Evolutionary conservation across 1,284 basidiomycete genomes (phyloP).

Genomic region (Phlebopus sp.): DNA sequence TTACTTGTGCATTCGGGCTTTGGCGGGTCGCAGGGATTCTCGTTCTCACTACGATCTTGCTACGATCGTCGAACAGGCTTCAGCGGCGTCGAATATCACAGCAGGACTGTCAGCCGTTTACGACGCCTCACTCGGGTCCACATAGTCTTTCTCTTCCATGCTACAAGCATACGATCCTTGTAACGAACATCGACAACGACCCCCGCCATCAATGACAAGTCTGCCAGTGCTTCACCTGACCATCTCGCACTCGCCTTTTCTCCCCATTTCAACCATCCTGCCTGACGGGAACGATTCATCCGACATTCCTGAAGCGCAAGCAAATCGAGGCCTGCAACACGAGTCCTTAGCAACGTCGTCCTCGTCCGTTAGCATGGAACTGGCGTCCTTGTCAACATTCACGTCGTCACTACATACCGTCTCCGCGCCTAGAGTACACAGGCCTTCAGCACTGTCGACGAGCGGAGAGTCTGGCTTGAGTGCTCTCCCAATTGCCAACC

Average conservation of each 20-base stretch:
- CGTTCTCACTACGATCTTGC: background rate
- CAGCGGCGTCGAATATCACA: background rate
- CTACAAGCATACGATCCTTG: background rate
- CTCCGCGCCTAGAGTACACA: no score
- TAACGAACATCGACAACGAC: background rate
- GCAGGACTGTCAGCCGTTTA: background rate
- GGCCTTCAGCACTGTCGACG: no score
- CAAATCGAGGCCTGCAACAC: background rate
- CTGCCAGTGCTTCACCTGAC: background rate
- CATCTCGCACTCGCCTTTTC: background rate
- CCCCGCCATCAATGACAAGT: background rate
- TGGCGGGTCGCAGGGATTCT: no score
- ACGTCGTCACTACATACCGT: background rate
- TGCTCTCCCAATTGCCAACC: background rate
- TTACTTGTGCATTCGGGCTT: background rate
- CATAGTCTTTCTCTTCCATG: background rate
- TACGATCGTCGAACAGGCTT: background rate
- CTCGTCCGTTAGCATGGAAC: background rate
- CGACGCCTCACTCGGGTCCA: no score
- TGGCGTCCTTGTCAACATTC: background rate
- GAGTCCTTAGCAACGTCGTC: background rate
- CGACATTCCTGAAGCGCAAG: background rate
- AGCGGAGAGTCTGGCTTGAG: background rate
- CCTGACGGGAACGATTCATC: no score
- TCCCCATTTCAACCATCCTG: background rate